Conservation (phyloP, 805 yeast genomes). For the Suhomyces canberraensis region DNA sequence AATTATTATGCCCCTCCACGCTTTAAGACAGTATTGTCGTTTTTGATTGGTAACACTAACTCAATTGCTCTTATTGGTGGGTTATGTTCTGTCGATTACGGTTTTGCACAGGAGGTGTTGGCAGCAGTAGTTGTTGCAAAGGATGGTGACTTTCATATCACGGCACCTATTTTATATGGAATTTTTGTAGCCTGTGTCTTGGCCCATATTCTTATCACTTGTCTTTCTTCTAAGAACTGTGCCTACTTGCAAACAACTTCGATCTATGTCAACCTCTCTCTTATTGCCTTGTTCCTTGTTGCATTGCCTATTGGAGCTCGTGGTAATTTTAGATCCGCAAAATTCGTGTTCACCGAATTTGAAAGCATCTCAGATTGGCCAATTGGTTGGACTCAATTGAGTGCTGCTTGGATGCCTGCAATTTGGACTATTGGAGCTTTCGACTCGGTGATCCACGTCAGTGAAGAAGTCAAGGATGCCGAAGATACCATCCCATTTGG, state of each 20-base stretch:
- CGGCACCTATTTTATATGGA: slow-evolving; percentile 27
- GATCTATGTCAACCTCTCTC: slow-evolving; percentile 18
- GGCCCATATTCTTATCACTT: slow-evolving; percentile 20
- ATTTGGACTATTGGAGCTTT: slow-evolving; percentile 40
- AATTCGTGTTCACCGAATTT: slow-evolving; percentile 22
- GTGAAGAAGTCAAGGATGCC: slow-evolving; percentile 40
- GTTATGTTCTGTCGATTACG: slow-evolving; percentile 28
- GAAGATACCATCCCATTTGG: slow-evolving; percentile 41
- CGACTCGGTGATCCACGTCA: slow-evolving; percentile 41
- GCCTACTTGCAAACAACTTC: slow-evolving; percentile 27
- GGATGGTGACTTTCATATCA: slow-evolving; percentile 27
- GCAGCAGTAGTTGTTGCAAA: slow-evolving; percentile 25
- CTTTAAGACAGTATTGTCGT: slow-evolving; percentile 21
- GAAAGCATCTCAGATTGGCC: slow-evolving; percentile 28
- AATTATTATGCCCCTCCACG: slow-evolving; percentile 27
- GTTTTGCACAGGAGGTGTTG: slow-evolving; percentile 27
- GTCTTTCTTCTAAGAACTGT: slow-evolving; percentile 21
- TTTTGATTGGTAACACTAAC: slow-evolving; percentile 27
- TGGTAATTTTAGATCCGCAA: slow-evolving; percentile 29
- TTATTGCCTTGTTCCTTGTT: slow-evolving; percentile 23
- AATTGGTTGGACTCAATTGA: slow-evolving; percentile 22
- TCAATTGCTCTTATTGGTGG: slow-evolving; percentile 32
- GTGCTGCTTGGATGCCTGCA: slow-evolving; percentile 32
- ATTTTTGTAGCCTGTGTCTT: slow-evolving; percentile 29
- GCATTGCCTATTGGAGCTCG: slow-evolving; percentile 29